Conservation (phyloP, 2,329 filamentous ascomycete species). For the Teratosphaeria pseudoeucalypti region DNA sequence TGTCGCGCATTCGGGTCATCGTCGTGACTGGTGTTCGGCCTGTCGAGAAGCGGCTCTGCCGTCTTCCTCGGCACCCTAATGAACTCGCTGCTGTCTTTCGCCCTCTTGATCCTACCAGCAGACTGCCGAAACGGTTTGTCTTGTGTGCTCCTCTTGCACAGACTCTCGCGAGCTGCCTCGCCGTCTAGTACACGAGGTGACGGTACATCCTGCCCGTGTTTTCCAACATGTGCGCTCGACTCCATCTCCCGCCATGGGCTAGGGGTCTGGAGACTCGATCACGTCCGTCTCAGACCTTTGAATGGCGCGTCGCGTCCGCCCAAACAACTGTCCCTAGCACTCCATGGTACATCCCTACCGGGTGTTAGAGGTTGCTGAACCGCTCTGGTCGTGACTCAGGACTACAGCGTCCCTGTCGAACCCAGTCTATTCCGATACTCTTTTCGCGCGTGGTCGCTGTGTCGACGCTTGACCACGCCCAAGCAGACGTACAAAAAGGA, state of each 20-base stretch:
- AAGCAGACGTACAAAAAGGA: neutral
- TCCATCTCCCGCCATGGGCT: slow-evolving; percentile 18
- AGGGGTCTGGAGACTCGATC: neutral
- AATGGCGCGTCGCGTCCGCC: neutral
- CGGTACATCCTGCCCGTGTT: slow-evolving; percentile 14
- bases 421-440: neutral
- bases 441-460: neutral
- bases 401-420: neutral
- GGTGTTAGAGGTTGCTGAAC: neutral
- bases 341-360: neutral
- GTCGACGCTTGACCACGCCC: neutral
- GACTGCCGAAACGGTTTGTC: neutral
- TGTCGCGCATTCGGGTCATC: slow-evolving; percentile 22
- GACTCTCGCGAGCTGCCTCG: slow-evolving; percentile 5
- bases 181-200: neutral
- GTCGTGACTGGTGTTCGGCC: slow-evolving; percentile 7
- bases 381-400: neutral
- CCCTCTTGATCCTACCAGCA: slow-evolving; percentile 12
- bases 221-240: slow-evolving; percentile 13
- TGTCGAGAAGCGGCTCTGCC: slow-evolving; percentile 6
- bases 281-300: neutral
- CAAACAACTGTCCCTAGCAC: neutral
- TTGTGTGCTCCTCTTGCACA: slow-evolving; percentile 3
- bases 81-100: slow-evolving; percentile 13
- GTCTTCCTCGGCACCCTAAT: slow-evolving; percentile 9